These are phyloP conservation scores for Thraustochytrium striatum DNA, from an alignment of 352 stramenopile genomes.

Conservation along the genomic window DNA sequence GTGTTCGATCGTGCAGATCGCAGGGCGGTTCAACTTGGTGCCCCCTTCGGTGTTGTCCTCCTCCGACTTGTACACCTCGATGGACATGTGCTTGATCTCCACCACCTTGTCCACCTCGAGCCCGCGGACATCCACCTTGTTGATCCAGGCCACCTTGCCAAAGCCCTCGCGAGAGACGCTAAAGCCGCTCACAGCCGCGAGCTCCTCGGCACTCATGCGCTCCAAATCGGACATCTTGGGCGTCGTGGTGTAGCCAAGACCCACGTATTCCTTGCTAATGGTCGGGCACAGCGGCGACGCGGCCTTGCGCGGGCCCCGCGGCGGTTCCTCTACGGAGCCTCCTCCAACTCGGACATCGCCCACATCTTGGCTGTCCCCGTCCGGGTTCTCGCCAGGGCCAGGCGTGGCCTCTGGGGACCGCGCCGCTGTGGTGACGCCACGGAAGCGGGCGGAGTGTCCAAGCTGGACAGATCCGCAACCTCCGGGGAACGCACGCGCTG, in stretches of 20 bases:
- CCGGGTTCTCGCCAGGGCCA: not conserved
- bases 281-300: not conserved
- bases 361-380: not conserved
- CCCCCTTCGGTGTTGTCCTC: slow-evolving; percentile 61
- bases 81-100: slow-evolving; percentile 64
- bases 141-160: slow-evolving; percentile 68
- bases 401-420: not conserved
- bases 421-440: not conserved
- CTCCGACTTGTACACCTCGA: slow-evolving; percentile 67
- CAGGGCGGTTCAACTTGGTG: slow-evolving; percentile 68
- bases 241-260: slow-evolving; percentile 21
- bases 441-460: not conserved
- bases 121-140: slow-evolving; percentile 66
- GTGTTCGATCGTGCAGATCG: slow-evolving; percentile 65
- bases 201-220: slow-evolving; percentile 63
- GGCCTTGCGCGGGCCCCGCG: not conserved
- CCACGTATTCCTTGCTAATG: slow-evolving; percentile 5
- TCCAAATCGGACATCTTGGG: slow-evolving; percentile 27
- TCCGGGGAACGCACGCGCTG: too few relatives aligned
- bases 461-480: too few relatives aligned
- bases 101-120: slow-evolving; percentile 65
- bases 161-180: slow-evolving; percentile 59
- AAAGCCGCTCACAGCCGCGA: slow-evolving; percentile 66
- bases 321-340: not conserved
- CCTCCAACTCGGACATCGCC: not conserved